phyloP scores from a whole-genome alignment of 768 basidiomycete species.

The Grammothele lineata region DNA sequence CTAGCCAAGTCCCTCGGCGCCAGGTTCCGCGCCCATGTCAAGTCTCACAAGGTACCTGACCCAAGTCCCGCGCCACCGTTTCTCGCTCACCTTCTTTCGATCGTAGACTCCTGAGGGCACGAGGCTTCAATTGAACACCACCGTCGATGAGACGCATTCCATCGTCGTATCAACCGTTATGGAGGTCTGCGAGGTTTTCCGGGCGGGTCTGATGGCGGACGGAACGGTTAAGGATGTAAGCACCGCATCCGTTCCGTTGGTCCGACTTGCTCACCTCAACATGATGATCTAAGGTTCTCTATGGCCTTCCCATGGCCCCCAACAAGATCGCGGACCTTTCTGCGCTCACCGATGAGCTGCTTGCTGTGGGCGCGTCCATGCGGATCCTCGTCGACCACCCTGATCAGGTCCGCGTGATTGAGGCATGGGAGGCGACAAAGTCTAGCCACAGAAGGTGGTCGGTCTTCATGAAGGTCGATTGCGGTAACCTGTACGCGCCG shows the following conservation, averaged over 20 bases:
- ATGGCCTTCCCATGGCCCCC: slow-evolving; percentile 66
- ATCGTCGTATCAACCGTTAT: slow-evolving; percentile 79
- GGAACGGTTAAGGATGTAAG: slow-evolving; percentile 75
- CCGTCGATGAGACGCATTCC: slow-evolving; percentile 48
- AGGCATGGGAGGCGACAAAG: slow-evolving; percentile 49
- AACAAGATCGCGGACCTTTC: slow-evolving; percentile 75
- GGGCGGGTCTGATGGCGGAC: slow-evolving; percentile 63
- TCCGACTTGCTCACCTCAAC: slow-evolving; percentile 1
- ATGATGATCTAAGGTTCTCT: slow-evolving; percentile 55
- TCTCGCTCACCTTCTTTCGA: background rate
- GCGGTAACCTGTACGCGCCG: slow-evolving; percentile 62
- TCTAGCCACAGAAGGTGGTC: slow-evolving; percentile 54
- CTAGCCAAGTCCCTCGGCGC: slow-evolving; percentile 65
- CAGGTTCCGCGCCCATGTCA: slow-evolving; percentile 77
- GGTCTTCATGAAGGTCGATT: slow-evolving; percentile 77
- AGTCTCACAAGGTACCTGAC: slow-evolving; percentile 67
- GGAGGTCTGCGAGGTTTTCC: slow-evolving; percentile 76
- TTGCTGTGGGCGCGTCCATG: slow-evolving; percentile 50
- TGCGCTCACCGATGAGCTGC: slow-evolving; percentile 51
- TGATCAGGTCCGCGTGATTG: slow-evolving; percentile 62
- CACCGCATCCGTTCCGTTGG: slow-evolving; percentile 7
- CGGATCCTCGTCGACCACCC: slow-evolving; percentile 75
- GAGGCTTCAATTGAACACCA: slow-evolving; percentile 59
- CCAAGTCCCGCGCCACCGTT: background rate
- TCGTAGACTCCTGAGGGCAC: slow-evolving; percentile 70